A percentile compares a stretch with the other conserved stretches of the same genome.
Evolutionary conservation across 495 filamentous ascomycete genomes (phyloP).

Genomic region (Penicillium fimorum): DNA sequence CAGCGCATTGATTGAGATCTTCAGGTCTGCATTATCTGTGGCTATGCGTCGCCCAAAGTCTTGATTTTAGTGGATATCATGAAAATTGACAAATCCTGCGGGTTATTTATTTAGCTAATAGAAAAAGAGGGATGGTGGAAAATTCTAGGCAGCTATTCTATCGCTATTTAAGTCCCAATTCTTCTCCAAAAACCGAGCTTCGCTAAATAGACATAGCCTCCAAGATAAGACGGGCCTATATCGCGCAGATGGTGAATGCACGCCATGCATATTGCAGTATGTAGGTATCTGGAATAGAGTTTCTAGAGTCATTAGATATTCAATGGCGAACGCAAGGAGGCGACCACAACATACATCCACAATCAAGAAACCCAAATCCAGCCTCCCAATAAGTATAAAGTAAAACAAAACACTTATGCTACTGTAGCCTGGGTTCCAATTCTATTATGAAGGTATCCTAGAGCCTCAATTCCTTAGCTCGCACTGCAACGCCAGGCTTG

Average conservation of each 20-base stretch:
- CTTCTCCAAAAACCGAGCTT: too few species aligned
- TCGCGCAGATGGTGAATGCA: conserved; percentile 3
- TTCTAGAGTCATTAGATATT: conserved; percentile 4
- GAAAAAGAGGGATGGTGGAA: not conserved
- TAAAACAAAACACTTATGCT: conserved; percentile 1
- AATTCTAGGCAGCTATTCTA: not conserved
- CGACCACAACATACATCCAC: not conserved
- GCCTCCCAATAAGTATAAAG: not conserved
- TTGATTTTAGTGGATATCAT: not conserved
- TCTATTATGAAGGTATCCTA: not conserved
- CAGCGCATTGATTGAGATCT: conserved; percentile 17
- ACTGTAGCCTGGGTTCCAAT: not conserved
- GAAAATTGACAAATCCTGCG: not conserved
- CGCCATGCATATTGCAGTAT: conserved; percentile 20
- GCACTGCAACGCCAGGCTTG: not conserved
- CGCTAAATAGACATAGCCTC: not conserved
- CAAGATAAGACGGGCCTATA: not conserved
- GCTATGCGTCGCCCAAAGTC: conserved; percentile 3
- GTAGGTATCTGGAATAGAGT: conserved; percentile 14
- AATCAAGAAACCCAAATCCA: not conserved
- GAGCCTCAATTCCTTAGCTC: conserved; percentile 2
- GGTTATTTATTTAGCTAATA: not conserved
- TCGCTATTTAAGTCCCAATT: not conserved
- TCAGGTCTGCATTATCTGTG: conserved; percentile 1
- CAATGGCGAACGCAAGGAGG: conserved; percentile 16